Evolutionary conservation across 1,139 yeast genomes (phyloP), one percentile per base, ranked within the genome.

Genomic region (Saccharomyces hybrid): DNA sequence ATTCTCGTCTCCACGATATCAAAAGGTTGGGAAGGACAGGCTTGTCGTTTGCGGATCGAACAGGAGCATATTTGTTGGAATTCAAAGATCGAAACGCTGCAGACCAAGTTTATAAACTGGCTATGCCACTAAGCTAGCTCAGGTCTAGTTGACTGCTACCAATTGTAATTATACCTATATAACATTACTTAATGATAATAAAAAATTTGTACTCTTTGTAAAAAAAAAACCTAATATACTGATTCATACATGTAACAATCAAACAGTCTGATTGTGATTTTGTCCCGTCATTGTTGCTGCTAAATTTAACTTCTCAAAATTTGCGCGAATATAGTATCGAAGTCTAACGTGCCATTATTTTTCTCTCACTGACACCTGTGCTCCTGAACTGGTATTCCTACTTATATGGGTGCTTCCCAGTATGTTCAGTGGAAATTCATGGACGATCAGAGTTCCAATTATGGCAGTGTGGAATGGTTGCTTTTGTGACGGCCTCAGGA

Each of bases 121-220:
- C 62, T 11, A 81, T 84, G 73, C 81, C 84, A 8, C 19, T 11
- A 8, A 16, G 19, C 44, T 7, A 21, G 19, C 19, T 16, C 11
- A 9, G 3, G 4, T 38, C 44, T 11, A 16, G 24, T 14, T 19
- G 11, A 4, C 7, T 38, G 8, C 24, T 11, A 3, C 44, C 12
- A 4, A 19, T 38, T 38, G 44, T 38, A 38, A 4, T 9, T 4
- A 9, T 19, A 38, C 44, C 11, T 38, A 4, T 0, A 38, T 38
- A 38, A 38, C 11, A 5, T 9, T 38, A 38, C 44, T 8, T 38
- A 19, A 38, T 11, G 21, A 38, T 4, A 38, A 38, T 5, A 38
- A 16, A 38, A 16, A 24, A 24, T 24, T 24, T 24, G 26, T 24
- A 24, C 26, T 24, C 9, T 38, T 8, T 38, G 41, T 34, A 34